These are phyloP conservation scores for Colletotrichum eleusines DNA, from an alignment of 2,329 filamentous ascomycete genomes.

Conservation along the genomic window DNA sequence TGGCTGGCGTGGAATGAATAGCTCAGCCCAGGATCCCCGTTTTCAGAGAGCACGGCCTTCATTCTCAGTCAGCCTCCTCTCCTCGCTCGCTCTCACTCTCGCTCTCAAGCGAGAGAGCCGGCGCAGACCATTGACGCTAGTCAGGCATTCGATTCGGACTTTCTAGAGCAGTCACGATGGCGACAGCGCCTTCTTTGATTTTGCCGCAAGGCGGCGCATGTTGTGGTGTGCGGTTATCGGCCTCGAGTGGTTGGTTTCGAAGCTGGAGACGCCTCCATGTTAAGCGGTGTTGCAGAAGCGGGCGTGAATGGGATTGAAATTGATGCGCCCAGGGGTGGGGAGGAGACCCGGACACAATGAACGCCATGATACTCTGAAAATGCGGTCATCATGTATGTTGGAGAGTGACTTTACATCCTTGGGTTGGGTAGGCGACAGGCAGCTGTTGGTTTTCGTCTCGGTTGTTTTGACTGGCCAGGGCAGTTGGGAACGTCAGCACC, in stretches of 20 bases:
- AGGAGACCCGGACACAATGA: constrained; percentile 13
- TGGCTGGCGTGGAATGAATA: constrained; percentile 36
- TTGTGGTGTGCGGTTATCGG: constrained; percentile 32
- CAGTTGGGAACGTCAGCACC: constrained; percentile 37
- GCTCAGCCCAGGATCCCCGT: constrained; percentile 31
- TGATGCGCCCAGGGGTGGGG: constrained; percentile 29
- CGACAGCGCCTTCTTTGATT: constrained; percentile 33
- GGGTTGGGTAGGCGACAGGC: constrained; percentile 11
- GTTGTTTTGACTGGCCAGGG: constrained; percentile 13
- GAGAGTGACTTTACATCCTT: constrained; percentile 24
- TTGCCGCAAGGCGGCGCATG: constrained; percentile 28
- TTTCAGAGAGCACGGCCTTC: constrained; percentile 34
- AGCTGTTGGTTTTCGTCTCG: constrained; percentile 15
- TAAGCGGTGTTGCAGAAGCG: constrained; percentile 34
- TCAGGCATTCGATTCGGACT: constrained; percentile 15
- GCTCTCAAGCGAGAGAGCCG: constrained; percentile 19
- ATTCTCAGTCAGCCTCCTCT: constrained; percentile 37
- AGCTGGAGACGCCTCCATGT: constrained; percentile 33
- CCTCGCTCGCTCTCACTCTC: constrained; percentile 9
- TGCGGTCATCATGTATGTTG: constrained; percentile 41
- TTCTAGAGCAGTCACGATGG: constrained; percentile 31
- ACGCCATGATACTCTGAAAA: constrained; percentile 38
- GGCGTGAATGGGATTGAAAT: constrained; percentile 30
- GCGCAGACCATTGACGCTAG: constrained; percentile 31
- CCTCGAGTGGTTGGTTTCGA: constrained; percentile 11